Conservation (phyloP, 78 protist species). For the Mantamonas sphyraenae region DNA sequence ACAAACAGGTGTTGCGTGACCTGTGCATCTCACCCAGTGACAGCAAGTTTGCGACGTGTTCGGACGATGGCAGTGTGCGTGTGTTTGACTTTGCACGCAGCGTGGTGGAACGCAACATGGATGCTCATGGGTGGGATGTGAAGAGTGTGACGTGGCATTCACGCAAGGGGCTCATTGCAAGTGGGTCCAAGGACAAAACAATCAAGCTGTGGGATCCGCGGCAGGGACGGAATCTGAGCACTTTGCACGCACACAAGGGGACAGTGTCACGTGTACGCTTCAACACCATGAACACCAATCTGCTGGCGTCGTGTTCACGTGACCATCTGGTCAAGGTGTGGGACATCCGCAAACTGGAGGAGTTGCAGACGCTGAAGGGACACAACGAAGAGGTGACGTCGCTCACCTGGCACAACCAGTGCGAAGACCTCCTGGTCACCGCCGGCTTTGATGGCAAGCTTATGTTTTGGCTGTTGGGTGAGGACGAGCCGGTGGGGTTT, state of each 20-base stretch:
- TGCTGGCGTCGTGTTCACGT: constrained; percentile 66
- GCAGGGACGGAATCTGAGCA: constrained; percentile 31
- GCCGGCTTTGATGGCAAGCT: constrained; percentile 83
- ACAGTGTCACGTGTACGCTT: constrained; percentile 54
- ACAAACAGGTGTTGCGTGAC: constrained; percentile 49
- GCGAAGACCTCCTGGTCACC: constrained; percentile 63
- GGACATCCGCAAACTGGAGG: constrained; percentile 77
- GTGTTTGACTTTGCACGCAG: constrained; percentile 71
- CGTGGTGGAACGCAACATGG: background rate
- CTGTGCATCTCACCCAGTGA: constrained; percentile 65
- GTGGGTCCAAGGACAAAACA: constrained; percentile 72
- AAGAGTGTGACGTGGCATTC: constrained; percentile 86
- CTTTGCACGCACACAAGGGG: constrained; percentile 68
- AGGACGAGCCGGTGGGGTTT: constrained; percentile 45
- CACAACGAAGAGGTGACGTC: constrained; percentile 66
- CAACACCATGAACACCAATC: constrained; percentile 68
- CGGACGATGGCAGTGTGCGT: constrained; percentile 70
- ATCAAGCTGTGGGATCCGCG: constrained; percentile 90
- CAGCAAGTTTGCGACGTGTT: constrained; percentile 71
- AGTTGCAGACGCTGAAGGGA: constrained; percentile 67
- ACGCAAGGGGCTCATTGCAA: constrained; percentile 53
- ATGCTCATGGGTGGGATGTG: constrained; percentile 91
- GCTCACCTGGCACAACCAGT: constrained; percentile 75
- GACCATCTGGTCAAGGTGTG: constrained; percentile 68
- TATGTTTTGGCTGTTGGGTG: constrained; percentile 63